Conservation (phyloP, 331 rosid genomes). For the Telfairia occidentalis region DNA sequence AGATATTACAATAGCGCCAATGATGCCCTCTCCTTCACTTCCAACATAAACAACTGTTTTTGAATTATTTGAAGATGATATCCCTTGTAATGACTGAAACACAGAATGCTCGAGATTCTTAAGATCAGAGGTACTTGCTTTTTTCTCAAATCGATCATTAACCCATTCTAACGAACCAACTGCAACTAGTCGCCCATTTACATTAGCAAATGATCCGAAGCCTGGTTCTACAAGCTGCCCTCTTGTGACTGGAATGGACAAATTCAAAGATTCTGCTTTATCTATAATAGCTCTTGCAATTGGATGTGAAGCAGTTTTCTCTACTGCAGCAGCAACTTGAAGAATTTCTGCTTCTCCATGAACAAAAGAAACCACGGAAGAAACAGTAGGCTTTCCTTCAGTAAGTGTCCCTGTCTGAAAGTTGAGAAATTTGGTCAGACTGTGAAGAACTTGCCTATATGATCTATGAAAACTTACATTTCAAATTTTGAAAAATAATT, state of each 20-base stretch:
- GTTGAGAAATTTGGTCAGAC: conserved; percentile 22
- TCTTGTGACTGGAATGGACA: conserved; percentile 63
- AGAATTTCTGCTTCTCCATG: conserved; percentile 67
- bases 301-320: conserved; percentile 96
- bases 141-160: conserved; percentile 44
- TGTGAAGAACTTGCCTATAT: background rate
- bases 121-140: conserved; percentile 31
- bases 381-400: conserved; percentile 85
- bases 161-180: conserved; percentile 85
- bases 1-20: conserved; percentile 79
- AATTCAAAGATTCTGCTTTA: conserved; percentile 63
- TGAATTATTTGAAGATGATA: conserved; percentile 48
- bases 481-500: background rate
- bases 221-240: conserved; percentile 86
- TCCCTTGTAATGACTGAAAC: conserved; percentile 33
- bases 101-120: conserved; percentile 42
- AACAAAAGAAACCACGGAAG: conserved; percentile 45
- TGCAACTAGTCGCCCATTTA: conserved; percentile 71
- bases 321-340: conserved; percentile 89
- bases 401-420: conserved; percentile 97
- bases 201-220: conserved; percentile 80
- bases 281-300: conserved; percentile 76
- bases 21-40: conserved; percentile 84
- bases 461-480: background rate
- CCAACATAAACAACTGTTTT: conserved; percentile 88